Base-by-base conservation (phyloP, 345 rosid species). In the Moricandia arvensis region DNA sequence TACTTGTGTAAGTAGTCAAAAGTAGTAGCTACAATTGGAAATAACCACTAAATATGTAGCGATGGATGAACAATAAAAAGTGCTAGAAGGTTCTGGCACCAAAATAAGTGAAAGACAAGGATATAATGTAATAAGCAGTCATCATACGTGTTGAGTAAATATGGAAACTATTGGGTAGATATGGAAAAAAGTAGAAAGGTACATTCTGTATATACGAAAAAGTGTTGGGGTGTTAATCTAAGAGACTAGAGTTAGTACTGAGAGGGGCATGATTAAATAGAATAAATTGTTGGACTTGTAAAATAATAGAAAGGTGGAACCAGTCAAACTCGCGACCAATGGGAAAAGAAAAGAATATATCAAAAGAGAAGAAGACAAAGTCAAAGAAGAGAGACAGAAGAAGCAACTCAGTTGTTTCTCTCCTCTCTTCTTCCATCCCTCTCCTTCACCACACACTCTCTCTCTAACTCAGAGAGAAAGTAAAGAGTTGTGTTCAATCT, bases 351-450 rank as follows among this genome's bases (percentile, higher is more conserved):
- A 43, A 21, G 24, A 21, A 21, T 21, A 21, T 21, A 43, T 43
- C 51, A 43, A 47, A 47, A 47, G 53, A 47, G 53, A 47, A 63
- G 67, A 47, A n/a, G 53, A 47, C 49, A 43, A 29, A 47, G 53
- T 47, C 53, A 47, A 47, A n/a, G 8, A 47, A 47, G 18, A n/a
- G 18, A 47, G 18, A 47, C 69, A 34, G 77, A 57, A 57, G 67
- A 63, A 69, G 70, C 61, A 57, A 71, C 81, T 72, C 64, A 34
- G 77, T 33, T 58, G 76, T 78, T 71, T 78, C 76, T 34, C 60
- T 37, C 58, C 66, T 53, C 76, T 21, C 13, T 55, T 21, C n/a
- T 1, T 24, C 61, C 27, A 11, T 34, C 73, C 27, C 51, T 35
- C 63, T 27, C 76, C 69, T 69, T 51, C 51, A 47, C 16, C 51